Base-by-base conservation (phyloP, 2,329 filamentous ascomycete genomes). In the Aspergillus glaucus region DNA sequence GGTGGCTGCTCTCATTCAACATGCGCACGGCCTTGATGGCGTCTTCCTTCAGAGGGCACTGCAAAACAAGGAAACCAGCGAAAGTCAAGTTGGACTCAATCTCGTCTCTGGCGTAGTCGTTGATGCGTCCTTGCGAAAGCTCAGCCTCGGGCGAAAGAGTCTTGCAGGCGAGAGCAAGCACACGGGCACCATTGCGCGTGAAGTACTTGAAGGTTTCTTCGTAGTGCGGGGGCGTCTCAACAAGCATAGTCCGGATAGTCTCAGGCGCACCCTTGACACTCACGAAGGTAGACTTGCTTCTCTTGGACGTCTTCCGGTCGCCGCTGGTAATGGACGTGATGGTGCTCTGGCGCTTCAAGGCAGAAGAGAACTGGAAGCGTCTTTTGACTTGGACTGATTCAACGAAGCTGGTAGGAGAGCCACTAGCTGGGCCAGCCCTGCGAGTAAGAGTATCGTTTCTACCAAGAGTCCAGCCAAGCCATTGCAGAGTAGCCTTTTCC, bases 141-240 rank as follows among this genome's bases (percentile, higher is more conserved):
- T 98, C 93, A 34, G 82, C 79, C 40, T 94, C 89, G 3, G 79
- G 75, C 2, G 89, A 86, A 12, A 98, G 79, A 65, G 91, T 90
- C 75, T 96, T 96, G 76, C 94, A 97, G 34, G 87, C 93, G 39
- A 98, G 80, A 43, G 92, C 89, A 34, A 98, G 79, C 12, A 98
- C 93, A 75, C 93, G 87, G 40, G 90, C 94, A 59, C 93, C 93
- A 60, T 94, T 95, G 55, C 93, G 84, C 47, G 92, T 97, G 64
- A 97, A 98, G 73, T 95, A 89, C 71, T 97, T 98, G 80, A 84
- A 98, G 0, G 93, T 98, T 72, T 97, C 93, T 67, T 98, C 93
- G 63, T 98, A 98, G 65, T 95, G 83, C 1, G 82, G 78, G 6
- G 93, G 93, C 8, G 89, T 81, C 30, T 85, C 79, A 32, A 88